phyloP scores from a whole-genome alignment of 805 yeast species.

The Kazachstania bromeliacearum region DNA sequence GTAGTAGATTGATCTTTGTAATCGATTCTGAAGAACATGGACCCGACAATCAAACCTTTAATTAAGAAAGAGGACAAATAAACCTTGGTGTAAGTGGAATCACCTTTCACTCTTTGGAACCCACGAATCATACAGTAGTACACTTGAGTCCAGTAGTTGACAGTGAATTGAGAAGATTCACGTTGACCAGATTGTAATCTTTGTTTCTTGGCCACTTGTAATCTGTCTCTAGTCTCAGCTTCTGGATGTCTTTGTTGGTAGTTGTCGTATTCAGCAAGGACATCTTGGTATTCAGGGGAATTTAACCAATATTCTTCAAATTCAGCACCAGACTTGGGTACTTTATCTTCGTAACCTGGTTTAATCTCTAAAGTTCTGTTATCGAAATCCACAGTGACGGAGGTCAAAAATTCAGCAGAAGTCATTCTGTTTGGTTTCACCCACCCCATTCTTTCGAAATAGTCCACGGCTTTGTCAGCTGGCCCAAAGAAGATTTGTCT shows the following conservation, averaged over 20 bases:
- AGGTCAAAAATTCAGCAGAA: constrained; percentile 57
- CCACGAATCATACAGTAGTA: constrained; percentile 46
- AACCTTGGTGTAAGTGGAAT: constrained; percentile 44
- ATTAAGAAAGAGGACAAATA: constrained; percentile 43
- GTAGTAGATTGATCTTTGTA: constrained; percentile 34
- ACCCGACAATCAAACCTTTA: constrained; percentile 52
- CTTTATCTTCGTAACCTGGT: constrained; percentile 41
- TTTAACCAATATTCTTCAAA: constrained; percentile 52
- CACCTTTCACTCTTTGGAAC: constrained; percentile 45
- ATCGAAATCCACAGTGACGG: constrained; percentile 52
- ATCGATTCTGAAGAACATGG: constrained; percentile 45
- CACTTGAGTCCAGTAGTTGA: constrained; percentile 42
- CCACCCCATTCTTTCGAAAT: constrained; percentile 53
- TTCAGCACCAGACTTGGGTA: constrained; percentile 48
- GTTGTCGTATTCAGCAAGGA: constrained; percentile 32
- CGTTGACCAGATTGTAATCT: constrained; percentile 35
- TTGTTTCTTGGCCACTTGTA: constrained; percentile 34
- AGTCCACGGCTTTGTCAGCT: constrained; percentile 42
- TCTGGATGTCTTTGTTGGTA: constrained; percentile 36
- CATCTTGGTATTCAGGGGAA: constrained; percentile 43
- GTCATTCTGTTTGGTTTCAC: constrained; percentile 55
- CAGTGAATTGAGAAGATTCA: constrained; percentile 33
- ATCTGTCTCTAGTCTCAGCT: constrained; percentile 32
- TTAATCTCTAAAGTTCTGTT: constrained; percentile 40
- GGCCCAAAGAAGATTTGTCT: constrained; percentile 55